Evolutionary conservation across 805 yeast genomes (phyloP), one percentile per base, ranked within the genome.

Genomic region (Trichomonascus vanleenenianus): DNA sequence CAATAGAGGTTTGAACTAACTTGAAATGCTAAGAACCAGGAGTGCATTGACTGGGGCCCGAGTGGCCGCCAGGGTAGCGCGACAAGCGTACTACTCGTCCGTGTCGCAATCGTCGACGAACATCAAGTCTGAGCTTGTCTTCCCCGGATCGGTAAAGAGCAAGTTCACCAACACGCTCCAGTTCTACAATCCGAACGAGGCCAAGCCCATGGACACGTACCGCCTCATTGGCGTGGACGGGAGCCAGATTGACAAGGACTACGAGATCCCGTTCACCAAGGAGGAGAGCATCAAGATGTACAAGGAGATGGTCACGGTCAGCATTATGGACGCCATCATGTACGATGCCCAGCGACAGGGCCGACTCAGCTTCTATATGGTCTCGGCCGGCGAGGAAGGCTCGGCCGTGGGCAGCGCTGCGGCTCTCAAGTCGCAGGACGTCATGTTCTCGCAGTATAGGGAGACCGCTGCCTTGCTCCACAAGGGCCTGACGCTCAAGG

Each of bases 271-370:
- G 1, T 45, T 62, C 33, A 30, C 55, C 7, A 41, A 51, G 27
- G 55, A 56, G 5, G 44, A 58, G 35, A 46, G 58, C 8, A 19
- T 55, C 33, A 53, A 57, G 43, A 55, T 62, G 61, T 62, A 62
- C 49, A 50, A 42, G 32, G 61, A 61, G 25, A 62, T 62, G 66
- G 48, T 61, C 33, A 56, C 62, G 9, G 48, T 62, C 19, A 47
- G 53, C 39, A 57, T 60, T 32, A 49, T 62, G 55, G 66, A 62
- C 40, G 44, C 56, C 19, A 62, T 62, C 44, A 56, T 62, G 61
- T 62, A 54, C 40, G 66, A 62, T 32, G 65, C 66, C 12, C 66
- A 62, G 47, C 53, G 66, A 22, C 66, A 62, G 44, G 66, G 66
- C 25, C 52, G 66, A 9, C 48, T 62, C 20, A 50, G 57, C 35